Conservation (phyloP, 202 grass and related monocot genomes). For the Eragrostis tef region DNA sequence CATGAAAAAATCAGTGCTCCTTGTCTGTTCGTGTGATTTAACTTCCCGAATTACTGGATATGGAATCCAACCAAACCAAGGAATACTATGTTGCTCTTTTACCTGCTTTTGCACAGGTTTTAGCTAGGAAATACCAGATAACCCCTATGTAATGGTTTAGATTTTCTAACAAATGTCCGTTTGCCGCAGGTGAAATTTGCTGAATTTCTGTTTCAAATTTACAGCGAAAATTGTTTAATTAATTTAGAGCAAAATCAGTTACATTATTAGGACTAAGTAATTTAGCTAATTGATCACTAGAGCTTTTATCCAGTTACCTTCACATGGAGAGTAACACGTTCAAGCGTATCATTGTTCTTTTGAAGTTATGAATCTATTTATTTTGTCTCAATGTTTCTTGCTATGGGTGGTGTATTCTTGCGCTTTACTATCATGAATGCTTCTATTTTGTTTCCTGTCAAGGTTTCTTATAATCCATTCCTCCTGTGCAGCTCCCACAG, state of each 20-base stretch:
- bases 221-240: background rate
- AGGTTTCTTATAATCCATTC: constrained; percentile 31
- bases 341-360: background rate
- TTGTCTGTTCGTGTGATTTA: background rate
- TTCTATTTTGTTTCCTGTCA: constrained; percentile 21
- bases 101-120: constrained; percentile 1
- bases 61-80: constrained; percentile 44
- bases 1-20: background rate
- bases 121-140: constrained; percentile 27
- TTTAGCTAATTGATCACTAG: constrained; percentile 11
- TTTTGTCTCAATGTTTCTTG: constrained; percentile 5
- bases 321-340: constrained; percentile 5
- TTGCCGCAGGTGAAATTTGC: background rate
- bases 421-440: constrained; percentile 1
- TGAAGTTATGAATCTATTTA: constrained; percentile 12
- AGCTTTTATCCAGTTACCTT: background rate
- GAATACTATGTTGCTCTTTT: constrained; percentile 6
- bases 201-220: background rate
- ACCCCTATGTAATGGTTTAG: background rate
- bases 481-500: constrained; percentile 62
- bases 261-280: constrained; percentile 2
- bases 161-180: too few species aligned
- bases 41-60: constrained; percentile 32
- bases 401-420: background rate
- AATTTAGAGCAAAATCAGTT: background rate